Base-by-base conservation (phyloP, 2,329 filamentous ascomycete species). In the Trichophyton verrucosum region DNA sequence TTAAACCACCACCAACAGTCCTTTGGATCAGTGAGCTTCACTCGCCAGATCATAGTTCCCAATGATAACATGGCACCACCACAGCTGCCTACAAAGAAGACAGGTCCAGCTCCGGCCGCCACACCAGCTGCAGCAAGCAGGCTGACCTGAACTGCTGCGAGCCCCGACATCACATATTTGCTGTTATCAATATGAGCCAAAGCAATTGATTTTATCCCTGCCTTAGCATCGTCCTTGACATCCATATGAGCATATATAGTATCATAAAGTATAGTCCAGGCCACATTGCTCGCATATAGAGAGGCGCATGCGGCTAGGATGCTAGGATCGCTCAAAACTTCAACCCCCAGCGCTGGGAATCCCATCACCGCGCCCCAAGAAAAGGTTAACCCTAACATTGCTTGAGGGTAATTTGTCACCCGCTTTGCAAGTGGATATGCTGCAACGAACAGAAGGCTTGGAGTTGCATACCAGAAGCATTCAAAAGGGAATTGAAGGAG, bases 1-100 rank as follows among this genome's bases (percentile, higher is more conserved):
- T 77, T 81, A 66, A 86, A 86, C 83, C 83, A 86, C 77, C 80
- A 83, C 81, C 82, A 84, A 66, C 83, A 85, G 66, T 82, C 78
- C 64, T 74, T 73, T 57, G 83, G 80, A 58, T 78, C 79, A 62
- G 82, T 80, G 63, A 86, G 67, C 60, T 79, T 77, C 30, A 85
- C 83, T 62, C 75, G 78, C 72, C 78, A 78, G 20, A 85, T 83
- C 81, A 85, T 85, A 15, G 79, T 76, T 1, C 75, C 80, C 24
- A 85, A 72, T 1, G 82, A 79, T 38, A 77, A 64, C 27, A 76
- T 75, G 7, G 82, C 81, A 62, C 82, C 79, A 40, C 83, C 83
- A 63, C 81, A 84, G 57, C 78, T 81, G 4, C 81, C 82, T 9
- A 78, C 66, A 62, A 82, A 84, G 71, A 82, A 86, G 13, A 82